phyloP scores from a whole-genome alignment of 139 green algal genomes.

The Desmodesmus armatus region DNA sequence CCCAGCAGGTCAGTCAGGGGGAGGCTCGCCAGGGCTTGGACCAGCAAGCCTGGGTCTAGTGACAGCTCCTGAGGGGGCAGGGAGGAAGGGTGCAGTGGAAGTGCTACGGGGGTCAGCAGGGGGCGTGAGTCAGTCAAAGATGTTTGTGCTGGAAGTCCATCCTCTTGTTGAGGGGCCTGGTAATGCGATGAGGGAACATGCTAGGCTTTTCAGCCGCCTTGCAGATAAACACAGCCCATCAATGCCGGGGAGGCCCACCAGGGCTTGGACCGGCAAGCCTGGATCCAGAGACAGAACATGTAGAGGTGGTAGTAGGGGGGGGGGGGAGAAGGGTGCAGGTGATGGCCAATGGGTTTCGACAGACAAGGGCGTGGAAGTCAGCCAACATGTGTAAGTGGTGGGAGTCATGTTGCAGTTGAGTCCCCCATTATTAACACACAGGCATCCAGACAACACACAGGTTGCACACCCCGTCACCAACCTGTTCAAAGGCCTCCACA shows the following conservation, averaged over 20 bases:
- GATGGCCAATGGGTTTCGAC: too few species aligned
- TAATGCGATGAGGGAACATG: too few species aligned
- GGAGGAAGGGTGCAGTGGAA: too few species aligned
- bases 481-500: conserved; percentile 31
- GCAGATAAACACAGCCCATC: conserved; percentile 11
- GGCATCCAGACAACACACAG: too few species aligned
- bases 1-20: conserved; percentile 16
- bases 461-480: too few species aligned
- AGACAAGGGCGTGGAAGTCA: too few species aligned
- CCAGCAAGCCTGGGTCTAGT: neutral
- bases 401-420: neutral
- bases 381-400: too few species aligned
- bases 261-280: conserved; percentile 16
- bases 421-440: neutral
- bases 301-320: neutral
- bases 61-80: conserved; percentile 34
- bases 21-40: conserved; percentile 29
- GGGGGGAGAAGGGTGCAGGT: too few species aligned
- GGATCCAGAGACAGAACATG: conserved; percentile 3
- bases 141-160: too few species aligned
- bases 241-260: conserved; percentile 2
- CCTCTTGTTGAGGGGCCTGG: too few species aligned
- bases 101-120: too few species aligned
- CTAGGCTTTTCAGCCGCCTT: neutral
- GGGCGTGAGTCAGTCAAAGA: too few species aligned